Base-by-base conservation (phyloP, 257 asterid genomes). In the Petunia secreta region DNA sequence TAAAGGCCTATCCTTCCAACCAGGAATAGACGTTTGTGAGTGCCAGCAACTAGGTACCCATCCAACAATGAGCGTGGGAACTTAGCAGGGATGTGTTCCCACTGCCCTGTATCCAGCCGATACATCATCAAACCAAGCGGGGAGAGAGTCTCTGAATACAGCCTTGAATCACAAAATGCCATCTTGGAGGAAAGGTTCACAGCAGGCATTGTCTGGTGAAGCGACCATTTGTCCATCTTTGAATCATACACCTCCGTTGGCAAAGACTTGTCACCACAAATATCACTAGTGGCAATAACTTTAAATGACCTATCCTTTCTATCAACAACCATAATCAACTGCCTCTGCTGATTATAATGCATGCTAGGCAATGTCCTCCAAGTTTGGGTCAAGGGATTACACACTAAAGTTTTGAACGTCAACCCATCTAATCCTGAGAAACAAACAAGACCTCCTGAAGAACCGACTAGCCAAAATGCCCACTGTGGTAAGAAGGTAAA, bases 401-500 rank as follows among this genome's bases (percentile, higher is more conserved):
- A 96, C 67, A 96, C 89, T 85, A 96, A 82, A 36, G 89, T 94
- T 86, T 88, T 92, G 91, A 96, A 96, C 54, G 88, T 87, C 81
- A 85, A 76, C 3, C 97, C 96, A 80, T 96, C 99, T 55, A 94
- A 77, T 4, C 99, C 99, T 0, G 99, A 91, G 83, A 96, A 94
- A 78, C 99, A 96, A 14, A 94, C 94, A 40, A 96, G 95, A 13
- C 99, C 99, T 4, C 98, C 96, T 1, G 99, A 96, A 68, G 99
- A 96, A 78, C 99, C 99, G n/a, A 96, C 98, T 86, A 96, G 60
- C 98, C 98, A 93, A 82, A 88, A 92, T 13, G 98, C 97, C 99
- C 99, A 96, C 8, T 79, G 91, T 0, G 99, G 99, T 46, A 96
- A 89, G 85, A 96, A 96, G 0, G 89, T 88, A 78, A 96, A 96